Conservation (phyloP, 306 rosid genomes). For the Acacia confusa region DNA sequence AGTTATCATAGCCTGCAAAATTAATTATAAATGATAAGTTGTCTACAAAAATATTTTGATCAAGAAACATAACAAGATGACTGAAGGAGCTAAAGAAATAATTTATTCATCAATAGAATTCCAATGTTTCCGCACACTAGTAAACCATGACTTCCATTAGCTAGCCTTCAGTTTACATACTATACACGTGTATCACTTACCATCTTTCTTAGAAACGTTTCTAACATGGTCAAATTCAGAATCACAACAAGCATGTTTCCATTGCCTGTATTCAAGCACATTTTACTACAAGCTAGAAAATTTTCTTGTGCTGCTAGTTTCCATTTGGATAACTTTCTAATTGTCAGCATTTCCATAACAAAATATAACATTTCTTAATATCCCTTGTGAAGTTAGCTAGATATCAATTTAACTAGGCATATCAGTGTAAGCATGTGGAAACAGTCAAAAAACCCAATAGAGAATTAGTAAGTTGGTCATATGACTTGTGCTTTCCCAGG, state of each 20-base stretch:
- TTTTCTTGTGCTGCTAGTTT: neutral
- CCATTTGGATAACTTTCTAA: neutral
- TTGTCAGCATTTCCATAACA: neutral
- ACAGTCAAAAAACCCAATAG: neutral
- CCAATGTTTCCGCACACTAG: too few relatives aligned
- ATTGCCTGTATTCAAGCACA: neutral
- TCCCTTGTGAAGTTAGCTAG: neutral
- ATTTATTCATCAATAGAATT: neutral
- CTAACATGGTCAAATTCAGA: neutral
- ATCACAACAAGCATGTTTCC: neutral
- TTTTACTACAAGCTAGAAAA: neutral
- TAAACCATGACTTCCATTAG: too few relatives aligned
- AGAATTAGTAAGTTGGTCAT: too few relatives aligned
- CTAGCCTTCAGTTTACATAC: too few relatives aligned
- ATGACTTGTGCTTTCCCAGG: neutral
- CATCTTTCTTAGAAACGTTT: neutral
- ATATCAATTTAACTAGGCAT: neutral
- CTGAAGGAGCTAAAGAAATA: neutral
- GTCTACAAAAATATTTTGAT: neutral
- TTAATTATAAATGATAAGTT: slow-evolving; percentile 5
- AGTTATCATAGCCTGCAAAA: slow-evolving; percentile 69
- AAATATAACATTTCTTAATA: neutral
- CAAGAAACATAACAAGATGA: neutral
- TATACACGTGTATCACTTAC: neutral
- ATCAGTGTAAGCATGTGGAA: neutral